Percentiles rank a stretch among this genome's conserved stretches.
Conservation (phyloP, 2,329 filamentous ascomycete species). For the Scedosporium apiospermum region DNA sequence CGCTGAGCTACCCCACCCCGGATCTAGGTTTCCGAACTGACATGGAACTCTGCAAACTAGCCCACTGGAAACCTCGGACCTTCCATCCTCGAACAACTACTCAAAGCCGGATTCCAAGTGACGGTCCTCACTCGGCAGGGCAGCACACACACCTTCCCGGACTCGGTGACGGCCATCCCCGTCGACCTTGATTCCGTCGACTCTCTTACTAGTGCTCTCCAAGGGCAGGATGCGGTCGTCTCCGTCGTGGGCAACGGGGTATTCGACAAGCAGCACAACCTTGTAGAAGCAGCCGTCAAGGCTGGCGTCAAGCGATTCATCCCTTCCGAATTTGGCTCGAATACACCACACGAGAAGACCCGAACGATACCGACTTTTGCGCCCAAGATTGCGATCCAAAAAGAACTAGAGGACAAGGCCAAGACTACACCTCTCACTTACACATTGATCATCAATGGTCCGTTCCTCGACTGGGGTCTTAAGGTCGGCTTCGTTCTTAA, state of each 20-base stretch:
- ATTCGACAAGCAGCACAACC: slow-evolving; percentile 25
- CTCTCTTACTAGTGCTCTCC: slow-evolving; percentile 39
- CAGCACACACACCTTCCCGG: slow-evolving; percentile 24
- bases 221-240: slow-evolving; percentile 48
- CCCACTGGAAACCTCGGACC: slow-evolving; percentile 30
- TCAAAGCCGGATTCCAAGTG: slow-evolving; percentile 34
- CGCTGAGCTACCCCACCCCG: background rate
- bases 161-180: slow-evolving; percentile 25
- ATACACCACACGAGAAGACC: slow-evolving; percentile 23
- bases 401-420: slow-evolving; percentile 29
- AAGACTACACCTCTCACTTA: slow-evolving; percentile 38
- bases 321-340: slow-evolving; percentile 45
- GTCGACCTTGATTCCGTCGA: slow-evolving; percentile 31
- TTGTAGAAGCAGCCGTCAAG: slow-evolving; percentile 49
- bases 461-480: slow-evolving; percentile 42
- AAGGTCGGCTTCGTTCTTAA: slow-evolving; percentile 33
- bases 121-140: slow-evolving; percentile 43
- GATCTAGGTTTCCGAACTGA: background rate
- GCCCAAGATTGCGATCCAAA: slow-evolving; percentile 34
- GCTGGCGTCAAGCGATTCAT: slow-evolving; percentile 54
- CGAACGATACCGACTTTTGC: slow-evolving; percentile 39
- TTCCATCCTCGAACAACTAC: slow-evolving; percentile 25
- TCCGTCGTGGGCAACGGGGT: slow-evolving; percentile 23
- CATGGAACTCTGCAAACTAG: background rate
- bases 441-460: slow-evolving; percentile 32